These are phyloP conservation scores for Chimonanthus salicifolius DNA, from an alignment of 164 flowering plant species.

Conservation along the genomic window DNA sequence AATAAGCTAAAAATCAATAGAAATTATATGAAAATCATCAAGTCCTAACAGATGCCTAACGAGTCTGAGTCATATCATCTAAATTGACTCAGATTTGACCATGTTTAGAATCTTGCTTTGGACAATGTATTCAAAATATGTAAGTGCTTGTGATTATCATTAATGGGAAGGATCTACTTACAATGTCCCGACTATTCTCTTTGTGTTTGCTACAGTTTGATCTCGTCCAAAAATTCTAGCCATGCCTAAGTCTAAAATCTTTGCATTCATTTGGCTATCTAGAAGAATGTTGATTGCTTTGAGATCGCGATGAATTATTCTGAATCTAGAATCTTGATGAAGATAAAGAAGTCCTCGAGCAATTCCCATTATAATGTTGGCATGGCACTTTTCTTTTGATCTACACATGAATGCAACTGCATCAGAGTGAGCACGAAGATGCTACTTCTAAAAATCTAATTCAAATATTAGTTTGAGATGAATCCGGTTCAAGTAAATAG, in stretches of 20 bases:
- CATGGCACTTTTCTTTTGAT: background rate
- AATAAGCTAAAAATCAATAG: too few species aligned
- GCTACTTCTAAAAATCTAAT: background rate
- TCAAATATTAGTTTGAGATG: background rate
- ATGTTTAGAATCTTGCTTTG: background rate
- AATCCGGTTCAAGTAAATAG: background rate
- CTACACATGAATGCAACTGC: background rate
- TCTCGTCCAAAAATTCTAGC: constrained; percentile 35
- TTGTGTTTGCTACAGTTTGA: constrained; percentile 21
- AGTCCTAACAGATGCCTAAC: background rate
- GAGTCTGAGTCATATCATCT: too few species aligned
- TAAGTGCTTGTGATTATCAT: background rate
- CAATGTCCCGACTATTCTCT: constrained; percentile 33
- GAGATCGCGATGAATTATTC: constrained; percentile 53
- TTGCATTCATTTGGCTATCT: constrained; percentile 40
- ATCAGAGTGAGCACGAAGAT: too few species aligned
- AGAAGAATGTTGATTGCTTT: constrained; percentile 50
- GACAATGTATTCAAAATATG: background rate
- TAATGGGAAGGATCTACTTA: constrained; percentile 13
- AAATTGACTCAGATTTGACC: too few species aligned
- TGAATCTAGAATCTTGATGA: constrained; percentile 47
- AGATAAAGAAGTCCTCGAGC: constrained; percentile 55
- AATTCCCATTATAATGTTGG: constrained; percentile 30
- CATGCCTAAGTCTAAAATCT: constrained; percentile 47
- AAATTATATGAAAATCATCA: background rate